Conservation (phyloP, 441 rosid species). For the Adansonia madagascariensis region DNA sequence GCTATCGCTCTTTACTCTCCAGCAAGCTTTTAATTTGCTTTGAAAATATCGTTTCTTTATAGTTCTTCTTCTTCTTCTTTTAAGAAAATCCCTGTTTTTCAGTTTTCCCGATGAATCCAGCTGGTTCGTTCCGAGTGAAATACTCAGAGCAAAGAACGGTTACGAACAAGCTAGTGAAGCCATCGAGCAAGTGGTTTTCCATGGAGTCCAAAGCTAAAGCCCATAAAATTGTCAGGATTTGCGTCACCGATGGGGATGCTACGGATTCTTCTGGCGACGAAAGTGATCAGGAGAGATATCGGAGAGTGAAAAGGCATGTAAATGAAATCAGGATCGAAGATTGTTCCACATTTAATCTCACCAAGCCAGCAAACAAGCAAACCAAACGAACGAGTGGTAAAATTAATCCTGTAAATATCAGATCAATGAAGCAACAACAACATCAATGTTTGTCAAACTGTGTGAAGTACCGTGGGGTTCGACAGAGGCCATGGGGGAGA, state of each 20-base stretch:
- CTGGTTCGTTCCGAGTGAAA: constrained; percentile 36
- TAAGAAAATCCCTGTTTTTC: neutral
- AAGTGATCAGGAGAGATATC: constrained; percentile 22
- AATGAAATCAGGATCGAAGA: constrained; percentile 62
- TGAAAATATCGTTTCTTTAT: neutral
- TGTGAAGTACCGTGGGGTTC: constrained; percentile 69
- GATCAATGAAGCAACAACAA: constrained; percentile 22
- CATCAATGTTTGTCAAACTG: constrained; percentile 18
- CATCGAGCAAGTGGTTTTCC: constrained; percentile 26
- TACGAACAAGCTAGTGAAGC: constrained; percentile 34
- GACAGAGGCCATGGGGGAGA: constrained; percentile 82
- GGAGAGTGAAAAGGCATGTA: constrained; percentile 60
- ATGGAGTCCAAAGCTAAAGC: constrained; percentile 17
- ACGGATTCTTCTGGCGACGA: constrained; percentile 91
- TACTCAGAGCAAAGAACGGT: constrained; percentile 57
- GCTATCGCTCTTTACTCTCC: constrained; percentile 7
- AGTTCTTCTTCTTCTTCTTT: neutral
- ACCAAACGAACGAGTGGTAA: neutral
- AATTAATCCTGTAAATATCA: neutral
- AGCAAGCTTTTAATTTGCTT: constrained; percentile 14
- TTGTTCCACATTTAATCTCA: neutral
- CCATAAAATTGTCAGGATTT: constrained; percentile 55
- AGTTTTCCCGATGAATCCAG: constrained; percentile 23
- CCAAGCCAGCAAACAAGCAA: constrained; percentile 5
- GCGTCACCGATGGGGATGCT: constrained; percentile 71